These are phyloP conservation scores for Colletotrichum melonis DNA, from an alignment of 2,329 filamentous ascomycete species.

Conservation along the genomic window DNA sequence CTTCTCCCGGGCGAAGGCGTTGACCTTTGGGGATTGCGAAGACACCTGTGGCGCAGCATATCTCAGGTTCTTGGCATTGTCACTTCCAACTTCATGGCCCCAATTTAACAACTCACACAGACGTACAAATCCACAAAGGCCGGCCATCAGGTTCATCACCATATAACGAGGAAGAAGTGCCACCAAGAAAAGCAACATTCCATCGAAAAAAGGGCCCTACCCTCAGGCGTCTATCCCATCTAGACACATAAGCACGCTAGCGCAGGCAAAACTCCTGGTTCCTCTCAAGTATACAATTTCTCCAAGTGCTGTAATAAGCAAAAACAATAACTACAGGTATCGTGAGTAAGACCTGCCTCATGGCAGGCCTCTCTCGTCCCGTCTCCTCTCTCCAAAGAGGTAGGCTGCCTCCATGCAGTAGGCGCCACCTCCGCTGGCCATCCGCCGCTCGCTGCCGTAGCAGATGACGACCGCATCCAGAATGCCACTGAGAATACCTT, in stretches of 20 bases:
- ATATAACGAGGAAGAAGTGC: neutral
- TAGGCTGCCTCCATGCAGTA: conserved; percentile 94
- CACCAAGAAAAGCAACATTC: neutral
- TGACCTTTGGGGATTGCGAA: neutral
- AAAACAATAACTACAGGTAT: neutral
- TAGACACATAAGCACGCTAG: conserved; percentile 15
- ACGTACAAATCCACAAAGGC: neutral
- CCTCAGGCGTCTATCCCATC: conserved; percentile 5
- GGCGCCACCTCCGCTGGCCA: conserved; percentile 73
- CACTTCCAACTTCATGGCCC: neutral
- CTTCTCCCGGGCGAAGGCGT: neutral
- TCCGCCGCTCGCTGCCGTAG: conserved; percentile 88
- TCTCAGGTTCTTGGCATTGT: neutral
- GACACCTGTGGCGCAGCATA: conserved; percentile 24
- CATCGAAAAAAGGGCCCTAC: neutral
- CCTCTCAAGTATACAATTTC: conserved; percentile 9
- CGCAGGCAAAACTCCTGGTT: neutral
- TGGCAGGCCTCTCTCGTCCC: conserved; percentile 45
- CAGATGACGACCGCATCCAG: conserved; percentile 91
- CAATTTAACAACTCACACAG: neutral
- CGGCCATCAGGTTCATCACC: too few species aligned
- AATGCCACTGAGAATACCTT: conserved; percentile 87
- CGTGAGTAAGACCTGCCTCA: neutral
- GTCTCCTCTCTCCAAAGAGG: conserved; percentile 78
- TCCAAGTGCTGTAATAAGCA: neutral